Evolutionary conservation across 495 filamentous ascomycete genomes (phyloP).

Genomic region (Penicillium desertorum): DNA sequence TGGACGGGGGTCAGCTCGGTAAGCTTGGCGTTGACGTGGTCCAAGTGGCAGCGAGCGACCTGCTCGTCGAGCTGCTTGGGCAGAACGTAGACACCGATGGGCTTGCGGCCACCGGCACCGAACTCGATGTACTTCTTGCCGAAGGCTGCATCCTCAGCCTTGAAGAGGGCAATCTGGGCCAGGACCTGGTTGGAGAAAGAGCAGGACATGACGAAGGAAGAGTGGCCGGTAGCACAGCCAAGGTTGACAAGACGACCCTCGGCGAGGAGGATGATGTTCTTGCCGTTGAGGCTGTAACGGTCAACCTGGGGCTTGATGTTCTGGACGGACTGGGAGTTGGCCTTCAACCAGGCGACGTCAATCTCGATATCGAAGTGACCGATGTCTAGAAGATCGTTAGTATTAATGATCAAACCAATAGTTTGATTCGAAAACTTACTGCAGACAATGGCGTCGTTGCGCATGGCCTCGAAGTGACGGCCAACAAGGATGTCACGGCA

Average conservation of each 20-base stretch:
- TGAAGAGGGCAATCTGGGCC: conserved; percentile 97
- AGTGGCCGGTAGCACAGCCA: conserved; percentile 98
- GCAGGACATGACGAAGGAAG: conserved; percentile 99
- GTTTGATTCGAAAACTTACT: conserved; percentile 54
- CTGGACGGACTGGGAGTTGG: conserved; percentile 84
- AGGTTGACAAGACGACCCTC: conserved; percentile 99
- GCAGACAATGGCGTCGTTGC: conserved; percentile 98
- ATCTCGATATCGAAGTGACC: conserved; percentile 99
- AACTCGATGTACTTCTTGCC: conserved; percentile 94
- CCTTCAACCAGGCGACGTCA: conserved; percentile 99
- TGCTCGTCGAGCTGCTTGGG: conserved; percentile 99
- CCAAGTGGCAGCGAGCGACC: conserved; percentile 89
- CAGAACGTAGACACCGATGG: conserved; percentile 90
- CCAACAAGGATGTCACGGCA: conserved; percentile 96
- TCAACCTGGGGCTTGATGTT: conserved; percentile 99
- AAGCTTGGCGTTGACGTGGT: conserved; percentile 93
- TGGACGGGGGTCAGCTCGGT: conserved; percentile 79
- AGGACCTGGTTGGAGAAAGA: conserved; percentile 99
- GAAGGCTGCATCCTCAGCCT: conserved; percentile 84
- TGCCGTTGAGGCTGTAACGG: conserved; percentile 94
- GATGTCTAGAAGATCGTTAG: conserved; percentile 60
- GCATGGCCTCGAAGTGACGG: conserved; percentile 94
- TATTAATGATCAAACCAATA: conserved; percentile 26
- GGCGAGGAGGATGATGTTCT: conserved; percentile 96
- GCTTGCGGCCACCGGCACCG: conserved; percentile 85